Conservation (phyloP, 495 filamentous ascomycete genomes). For the Aspergillus sparsus region DNA sequence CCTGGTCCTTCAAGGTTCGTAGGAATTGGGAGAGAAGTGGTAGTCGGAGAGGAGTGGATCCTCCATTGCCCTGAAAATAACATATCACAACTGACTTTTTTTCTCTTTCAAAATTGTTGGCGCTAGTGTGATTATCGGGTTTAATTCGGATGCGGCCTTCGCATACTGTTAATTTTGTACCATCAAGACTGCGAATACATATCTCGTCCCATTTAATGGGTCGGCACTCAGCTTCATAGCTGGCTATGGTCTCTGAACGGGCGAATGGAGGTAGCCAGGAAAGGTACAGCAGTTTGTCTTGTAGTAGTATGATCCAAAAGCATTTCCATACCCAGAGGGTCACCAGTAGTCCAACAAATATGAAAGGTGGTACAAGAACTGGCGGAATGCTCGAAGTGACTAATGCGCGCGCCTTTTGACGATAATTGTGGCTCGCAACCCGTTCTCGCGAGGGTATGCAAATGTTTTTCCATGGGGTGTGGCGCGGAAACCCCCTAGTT, state of each 20-base stretch:
- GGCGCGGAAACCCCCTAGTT: neutral
- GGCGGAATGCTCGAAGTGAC: slow-evolving; percentile 46
- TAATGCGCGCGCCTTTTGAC: slow-evolving; percentile 15
- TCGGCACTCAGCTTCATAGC: slow-evolving; percentile 58
- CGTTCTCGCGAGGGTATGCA: neutral
- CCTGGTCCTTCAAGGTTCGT: slow-evolving; percentile 16
- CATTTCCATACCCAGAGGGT: slow-evolving; percentile 79
- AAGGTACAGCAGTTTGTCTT: slow-evolving; percentile 85
- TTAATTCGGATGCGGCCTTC: slow-evolving; percentile 40
- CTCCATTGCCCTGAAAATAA: slow-evolving; percentile 46
- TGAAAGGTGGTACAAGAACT: slow-evolving; percentile 60
- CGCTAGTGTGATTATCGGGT: neutral
- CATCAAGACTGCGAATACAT: slow-evolving; percentile 55
- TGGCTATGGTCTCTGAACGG: slow-evolving; percentile 53
- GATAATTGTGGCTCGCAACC: neutral
- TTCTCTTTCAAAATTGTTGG: neutral
- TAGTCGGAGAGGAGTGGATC: slow-evolving; percentile 65
- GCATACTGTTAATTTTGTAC: slow-evolving; percentile 59
- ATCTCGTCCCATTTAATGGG: slow-evolving; percentile 66
- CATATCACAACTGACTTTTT: slow-evolving; percentile 36
- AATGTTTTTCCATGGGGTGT: neutral
- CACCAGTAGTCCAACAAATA: slow-evolving; percentile 67
- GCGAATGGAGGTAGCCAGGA: slow-evolving; percentile 66
- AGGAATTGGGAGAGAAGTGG: slow-evolving; percentile 62
- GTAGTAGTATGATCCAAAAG: slow-evolving; percentile 75